phyloP scores from a whole-genome alignment of 768 basidiomycete species.

The Agaricus subrufescens region DNA sequence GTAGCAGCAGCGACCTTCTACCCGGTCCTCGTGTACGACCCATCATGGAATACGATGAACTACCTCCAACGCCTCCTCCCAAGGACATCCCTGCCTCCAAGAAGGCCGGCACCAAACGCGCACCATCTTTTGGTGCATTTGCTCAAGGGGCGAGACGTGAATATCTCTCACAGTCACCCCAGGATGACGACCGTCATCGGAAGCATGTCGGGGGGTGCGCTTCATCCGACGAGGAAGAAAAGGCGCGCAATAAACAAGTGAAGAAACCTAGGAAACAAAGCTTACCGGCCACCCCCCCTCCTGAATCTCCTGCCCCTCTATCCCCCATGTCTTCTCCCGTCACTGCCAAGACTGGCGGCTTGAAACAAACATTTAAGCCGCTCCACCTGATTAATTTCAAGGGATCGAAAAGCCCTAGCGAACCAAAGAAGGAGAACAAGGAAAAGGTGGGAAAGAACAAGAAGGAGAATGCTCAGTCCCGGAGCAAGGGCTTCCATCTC shows the following conservation, averaged over 20 bases:
- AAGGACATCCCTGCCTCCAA: conserved; percentile 22
- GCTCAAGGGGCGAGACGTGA: conserved; percentile 24
- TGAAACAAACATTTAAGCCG: conserved; percentile 10
- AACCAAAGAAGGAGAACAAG: conserved; percentile 15
- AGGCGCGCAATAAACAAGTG: conserved; percentile 47
- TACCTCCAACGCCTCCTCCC: conserved; percentile 27
- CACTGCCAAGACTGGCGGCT: conserved; percentile 14
- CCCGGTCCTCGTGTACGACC: conserved; percentile 49
- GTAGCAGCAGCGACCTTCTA: conserved; percentile 28
- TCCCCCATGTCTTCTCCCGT: conserved; percentile 14
- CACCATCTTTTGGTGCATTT: conserved; percentile 51
- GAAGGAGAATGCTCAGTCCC: conserved; percentile 5
- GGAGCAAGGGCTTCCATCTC: conserved; percentile 1
- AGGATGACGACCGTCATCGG: conserved; percentile 23
- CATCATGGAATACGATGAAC: conserved; percentile 45
- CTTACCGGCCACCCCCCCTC: conserved; percentile 12
- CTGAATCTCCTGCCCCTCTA: conserved; percentile 14
- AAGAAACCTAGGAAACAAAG: conserved; percentile 52
- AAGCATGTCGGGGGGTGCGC: conserved; percentile 34
- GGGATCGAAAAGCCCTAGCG: conserved; percentile 21
- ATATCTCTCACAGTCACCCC: conserved; percentile 7
- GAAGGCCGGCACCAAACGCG: conserved; percentile 43
- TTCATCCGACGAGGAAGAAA: conserved; percentile 78
- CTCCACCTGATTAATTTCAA: conserved; percentile 8
- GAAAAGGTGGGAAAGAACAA: conserved; percentile 10